Evolutionary conservation across 2,329 filamentous ascomycete species (phyloP), one percentile per base, ranked within the genome.

Genomic region (Sporothrix dimorphospora): DNA sequence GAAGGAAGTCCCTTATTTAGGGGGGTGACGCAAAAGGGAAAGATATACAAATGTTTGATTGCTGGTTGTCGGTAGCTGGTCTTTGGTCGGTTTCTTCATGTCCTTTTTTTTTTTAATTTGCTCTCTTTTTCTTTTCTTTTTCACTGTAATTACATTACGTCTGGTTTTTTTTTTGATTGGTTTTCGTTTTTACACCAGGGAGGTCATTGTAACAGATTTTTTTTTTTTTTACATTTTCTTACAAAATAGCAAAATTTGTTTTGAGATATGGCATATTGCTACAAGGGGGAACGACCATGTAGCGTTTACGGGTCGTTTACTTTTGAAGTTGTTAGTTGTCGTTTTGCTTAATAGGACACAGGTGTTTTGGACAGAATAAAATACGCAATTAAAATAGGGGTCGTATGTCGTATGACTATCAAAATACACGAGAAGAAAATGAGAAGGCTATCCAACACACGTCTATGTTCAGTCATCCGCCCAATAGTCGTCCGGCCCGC

Each of bases 401-500:
- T n/a, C n/a, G n/a, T n/a, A n/a, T n/a, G n/a, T n/a, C n/a, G 30
- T 34, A 34, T n/a, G n/a, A n/a, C 30, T 34, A 34, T 34, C 30
- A 34, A 34, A 34, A 34, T 34, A 34, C 30, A 34, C 30, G 30
- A 34, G 6, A 34, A 3, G 30, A 34, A 34, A n/a, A 42, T 30
- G 11, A 57, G 16, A 45, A 21, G 16, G 8, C 1, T 27, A 55
- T 55, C 24, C 51, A 55, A 55, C 51, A 55, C 51, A 55, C 24
- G 11, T 6, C 51, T 27, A 51, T 1, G 3, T 74, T 74, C 69
- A 74, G 19, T 75, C 74, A 14, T 76, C 75, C 40, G 72, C 71
- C 75, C 75, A 76, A 2, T 49, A 63, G 3, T 45, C 70, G 24
- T 71, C 73, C 1, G 72, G 71, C 4, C 77, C 76, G n/a, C 84